Percentiles rank a stretch among this genome's conserved stretches.
Evolutionary conservation across 2,329 filamentous ascomycete species (phyloP).

Genomic region (Achaetomium macrosporum): DNA sequence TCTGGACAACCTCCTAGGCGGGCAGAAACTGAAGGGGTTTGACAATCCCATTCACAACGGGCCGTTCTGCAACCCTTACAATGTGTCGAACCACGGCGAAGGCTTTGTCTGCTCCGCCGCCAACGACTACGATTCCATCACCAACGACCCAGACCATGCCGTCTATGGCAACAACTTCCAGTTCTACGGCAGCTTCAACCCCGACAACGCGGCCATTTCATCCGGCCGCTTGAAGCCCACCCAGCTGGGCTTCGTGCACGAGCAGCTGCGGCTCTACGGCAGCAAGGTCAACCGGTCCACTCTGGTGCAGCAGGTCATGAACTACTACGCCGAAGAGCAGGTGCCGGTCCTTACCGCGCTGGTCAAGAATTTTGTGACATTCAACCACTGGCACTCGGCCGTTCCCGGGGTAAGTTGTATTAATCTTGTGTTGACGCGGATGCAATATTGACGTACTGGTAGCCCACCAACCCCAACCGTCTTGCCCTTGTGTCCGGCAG

Average conservation of each 20-base stretch:
- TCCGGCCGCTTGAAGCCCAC: conserved; percentile 23
- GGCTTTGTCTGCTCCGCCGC: conserved; percentile 28
- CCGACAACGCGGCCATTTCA: conserved; percentile 33
- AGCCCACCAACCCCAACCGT: conserved; percentile 40
- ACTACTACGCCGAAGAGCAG: conserved; percentile 40
- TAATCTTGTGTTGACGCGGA: no score
- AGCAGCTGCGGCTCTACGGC: conserved; percentile 34
- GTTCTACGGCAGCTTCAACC: conserved; percentile 37
- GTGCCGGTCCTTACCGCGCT: conserved; percentile 37
- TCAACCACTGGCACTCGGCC: conserved; percentile 41
- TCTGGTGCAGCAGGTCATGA: conserved; percentile 35
- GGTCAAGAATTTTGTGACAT: conserved; percentile 37
- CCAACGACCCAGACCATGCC: conserved; percentile 38
- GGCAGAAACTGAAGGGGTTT: conserved; percentile 33
- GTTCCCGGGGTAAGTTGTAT: conserved; percentile 35
- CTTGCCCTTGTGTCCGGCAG: conserved; percentile 29
- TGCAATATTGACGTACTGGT: background rate
- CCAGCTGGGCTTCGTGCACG: conserved; percentile 35
- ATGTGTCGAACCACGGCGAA: conserved; percentile 25
- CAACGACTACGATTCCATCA: conserved; percentile 36
- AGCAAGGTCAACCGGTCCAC: conserved; percentile 27
- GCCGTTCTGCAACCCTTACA: conserved; percentile 37
- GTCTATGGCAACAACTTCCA: conserved; percentile 39
- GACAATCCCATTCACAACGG: conserved; percentile 39
- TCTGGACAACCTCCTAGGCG: conserved; percentile 39